Base-by-base conservation (phyloP, 768 basidiomycete genomes). In the Lactifluus rugatus region DNA sequence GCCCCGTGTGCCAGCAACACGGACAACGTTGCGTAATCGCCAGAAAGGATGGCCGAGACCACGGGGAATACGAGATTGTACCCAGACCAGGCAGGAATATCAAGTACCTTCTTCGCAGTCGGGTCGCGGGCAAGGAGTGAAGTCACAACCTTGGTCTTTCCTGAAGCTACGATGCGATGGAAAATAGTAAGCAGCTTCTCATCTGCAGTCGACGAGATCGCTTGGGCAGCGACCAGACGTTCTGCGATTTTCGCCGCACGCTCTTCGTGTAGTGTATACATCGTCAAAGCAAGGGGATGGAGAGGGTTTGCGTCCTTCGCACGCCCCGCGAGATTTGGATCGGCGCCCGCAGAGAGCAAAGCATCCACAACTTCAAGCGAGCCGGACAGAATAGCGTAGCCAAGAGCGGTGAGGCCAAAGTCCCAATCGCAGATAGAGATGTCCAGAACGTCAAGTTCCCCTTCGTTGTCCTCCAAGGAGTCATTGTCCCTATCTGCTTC, bases 351-450 rank as follows among this genome's bases (percentile, higher is more conserved):
- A 6, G 65, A 67, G 46, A 83, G 64, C 14, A 84, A 75, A 1
- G 68, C 68, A 10, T 81, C 77, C 2, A 83, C 67, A 28, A 75
- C 72, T 2, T 67, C 65, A 2, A 75, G 56, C 1, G 78, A 78
- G 1, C 74, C 79, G 23, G 71, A 78, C 5, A 81, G 65, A 44
- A 79, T 74, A 3, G 77, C 82, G 63, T 79, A 80, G 26, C 70
- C 70, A 26, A 84, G 71, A 2, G 83, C 75, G 1, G 78, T 75
- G 58, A 81, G 76, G 3, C 74, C 73, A 55, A 78, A 75, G 65
- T 84, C 83, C 83, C 82, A 85, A 65, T 84, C 82, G 0, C 72
- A 54, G 1, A 72, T 70, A 46, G 82, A 73, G 60, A 83, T 64
- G 45, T 81, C 78, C n/a, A 84, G 70, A 32, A 84, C 70, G 56